phyloP scores from a whole-genome alignment of 441 rosid species.

The Iberis amara region DNA sequence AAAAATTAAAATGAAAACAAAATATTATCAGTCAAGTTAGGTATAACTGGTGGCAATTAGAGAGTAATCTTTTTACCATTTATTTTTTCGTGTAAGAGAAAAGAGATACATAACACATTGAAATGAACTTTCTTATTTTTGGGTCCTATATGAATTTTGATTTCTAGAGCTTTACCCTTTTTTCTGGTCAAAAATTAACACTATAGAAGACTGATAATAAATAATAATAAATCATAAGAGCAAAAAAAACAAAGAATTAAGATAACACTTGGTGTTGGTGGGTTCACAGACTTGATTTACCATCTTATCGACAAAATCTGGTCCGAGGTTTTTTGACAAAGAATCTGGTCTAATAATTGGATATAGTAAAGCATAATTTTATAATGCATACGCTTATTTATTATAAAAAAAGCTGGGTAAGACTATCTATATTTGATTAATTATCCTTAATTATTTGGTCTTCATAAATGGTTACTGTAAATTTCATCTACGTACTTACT shows the following conservation, averaged over 20 bases:
- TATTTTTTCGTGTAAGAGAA: constrained; percentile 6
- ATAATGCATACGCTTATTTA: background rate
- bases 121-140: constrained; percentile 3
- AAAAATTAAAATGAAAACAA: too few species aligned
- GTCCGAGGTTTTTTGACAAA: too few species aligned
- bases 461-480: background rate
- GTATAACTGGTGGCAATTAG: constrained; percentile 15
- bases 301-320: background rate
- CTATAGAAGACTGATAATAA: background rate
- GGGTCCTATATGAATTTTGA: background rate
- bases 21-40: background rate
- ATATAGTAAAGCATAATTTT: background rate
- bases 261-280: constrained; percentile 2
- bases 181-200: too few species aligned
- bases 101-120: background rate
- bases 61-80: too few species aligned
- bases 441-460: background rate
- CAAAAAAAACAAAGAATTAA: background rate
- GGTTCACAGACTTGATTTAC: background rate
- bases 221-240: background rate
- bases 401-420: too few species aligned
- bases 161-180: background rate
- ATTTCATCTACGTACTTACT: background rate
- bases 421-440: too few species aligned
- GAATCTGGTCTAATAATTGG: too few species aligned